A percentile compares a stretch with the other conserved stretches of the same genome.
Conservation (phyloP, 1,139 yeast species). For the Casaregolazyma lundiana region DNA sequence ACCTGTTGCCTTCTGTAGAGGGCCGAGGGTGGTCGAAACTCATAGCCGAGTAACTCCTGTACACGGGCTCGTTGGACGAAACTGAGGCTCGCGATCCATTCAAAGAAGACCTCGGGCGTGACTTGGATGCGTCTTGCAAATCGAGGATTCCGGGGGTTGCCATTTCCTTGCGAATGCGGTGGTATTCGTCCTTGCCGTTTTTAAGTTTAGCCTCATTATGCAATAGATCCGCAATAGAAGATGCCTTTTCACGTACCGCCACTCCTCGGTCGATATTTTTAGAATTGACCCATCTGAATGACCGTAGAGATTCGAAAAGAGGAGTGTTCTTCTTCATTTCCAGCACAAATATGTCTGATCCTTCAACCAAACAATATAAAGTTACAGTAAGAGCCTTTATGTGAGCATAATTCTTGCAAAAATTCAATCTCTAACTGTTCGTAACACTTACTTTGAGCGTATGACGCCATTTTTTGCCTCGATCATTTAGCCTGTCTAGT, state of each 20-base stretch:
- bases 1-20: constrained; percentile 1
- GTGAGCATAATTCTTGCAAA: background rate
- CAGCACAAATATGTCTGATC: constrained; percentile 77
- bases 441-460: constrained; percentile 65
- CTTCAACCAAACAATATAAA: constrained; percentile 80
- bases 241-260: constrained; percentile 32
- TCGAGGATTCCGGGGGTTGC: constrained; percentile 30
- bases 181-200: constrained; percentile 30
- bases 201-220: constrained; percentile 28
- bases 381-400: constrained; percentile 64
- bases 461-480: constrained; percentile 97
- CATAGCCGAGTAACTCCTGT: background rate
- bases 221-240: constrained; percentile 26
- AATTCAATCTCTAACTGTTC: background rate
- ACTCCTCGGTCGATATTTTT: constrained; percentile 31
- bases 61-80: background rate
- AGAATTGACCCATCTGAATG: constrained; percentile 30
- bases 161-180: constrained; percentile 30
- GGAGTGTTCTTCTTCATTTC: constrained; percentile 83
- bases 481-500: constrained; percentile 87
- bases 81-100: background rate
- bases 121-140: constrained; percentile 13
- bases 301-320: constrained; percentile 70
- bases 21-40: background rate
- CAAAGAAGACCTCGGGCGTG: constrained; percentile 3